A percentile compares a stretch with the other conserved stretches of the same genome.
Conservation (phyloP, 75 land plant species). For the Cryptomeria japonica region DNA sequence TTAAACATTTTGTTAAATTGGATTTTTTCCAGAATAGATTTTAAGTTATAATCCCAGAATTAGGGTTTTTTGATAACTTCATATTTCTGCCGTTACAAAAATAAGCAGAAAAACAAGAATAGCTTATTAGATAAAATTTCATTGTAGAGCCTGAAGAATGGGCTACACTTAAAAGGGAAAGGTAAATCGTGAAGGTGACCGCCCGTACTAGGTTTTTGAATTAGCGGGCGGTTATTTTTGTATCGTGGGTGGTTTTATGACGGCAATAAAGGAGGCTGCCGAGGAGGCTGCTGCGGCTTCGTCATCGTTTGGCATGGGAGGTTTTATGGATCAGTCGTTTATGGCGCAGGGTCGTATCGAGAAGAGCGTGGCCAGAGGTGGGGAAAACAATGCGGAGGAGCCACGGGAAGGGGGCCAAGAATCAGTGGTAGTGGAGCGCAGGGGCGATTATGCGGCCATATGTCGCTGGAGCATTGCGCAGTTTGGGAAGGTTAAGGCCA, state of each 20-base stretch:
- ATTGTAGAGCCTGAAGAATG: neutral
- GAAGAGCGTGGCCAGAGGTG: slow-evolving; percentile 35
- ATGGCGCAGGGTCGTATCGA: slow-evolving; percentile 17
- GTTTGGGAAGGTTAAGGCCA: slow-evolving; percentile 66
- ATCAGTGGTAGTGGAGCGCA: slow-evolving; percentile 64
- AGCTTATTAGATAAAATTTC: neutral
- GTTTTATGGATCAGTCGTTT: slow-evolving; percentile 24
- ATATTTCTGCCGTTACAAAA: neutral
- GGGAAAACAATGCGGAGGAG: slow-evolving; percentile 28
- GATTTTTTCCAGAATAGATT: neutral
- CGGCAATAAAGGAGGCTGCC: slow-evolving; percentile 8
- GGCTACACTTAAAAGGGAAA: neutral
- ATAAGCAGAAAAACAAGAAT: neutral
- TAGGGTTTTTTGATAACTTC: neutral
- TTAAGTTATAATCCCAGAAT: neutral
- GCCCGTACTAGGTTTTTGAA: neutral
- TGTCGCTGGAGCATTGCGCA: slow-evolving; percentile 77
- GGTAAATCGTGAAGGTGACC: neutral
- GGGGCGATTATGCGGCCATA: slow-evolving; percentile 63
- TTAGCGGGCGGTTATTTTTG: neutral
- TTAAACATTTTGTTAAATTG: too few relatives aligned
- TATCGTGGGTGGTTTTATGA: neutral
- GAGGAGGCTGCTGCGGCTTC: slow-evolving; percentile 21
- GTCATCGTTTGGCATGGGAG: neutral
- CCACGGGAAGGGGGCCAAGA: slow-evolving; percentile 56